These are phyloP conservation scores for Hydrangea macrophylla DNA, from an alignment of 148 eudicot genomes.

Conservation along the genomic window DNA sequence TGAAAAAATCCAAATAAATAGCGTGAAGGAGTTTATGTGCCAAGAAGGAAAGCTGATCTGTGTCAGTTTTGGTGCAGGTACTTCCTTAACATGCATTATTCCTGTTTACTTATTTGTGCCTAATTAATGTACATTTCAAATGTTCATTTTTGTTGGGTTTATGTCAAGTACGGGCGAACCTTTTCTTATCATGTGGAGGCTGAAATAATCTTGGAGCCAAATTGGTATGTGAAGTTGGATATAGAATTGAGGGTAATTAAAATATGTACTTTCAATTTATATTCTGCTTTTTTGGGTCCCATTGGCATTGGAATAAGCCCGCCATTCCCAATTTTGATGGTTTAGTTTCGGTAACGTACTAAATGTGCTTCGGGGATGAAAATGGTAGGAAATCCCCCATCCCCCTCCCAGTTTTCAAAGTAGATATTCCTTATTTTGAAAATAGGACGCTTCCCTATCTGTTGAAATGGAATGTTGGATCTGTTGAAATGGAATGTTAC, in stretches of 20 bases:
- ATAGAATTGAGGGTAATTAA: not conserved
- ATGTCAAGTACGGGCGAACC: not conserved
- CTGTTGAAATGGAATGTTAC: no score
- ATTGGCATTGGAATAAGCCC: not conserved
- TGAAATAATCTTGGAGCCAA: not conserved
- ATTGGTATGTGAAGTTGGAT: not conserved
- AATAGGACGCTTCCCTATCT: no score
- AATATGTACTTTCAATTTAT: not conserved
- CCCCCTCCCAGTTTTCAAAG: not conserved
- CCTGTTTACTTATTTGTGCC: not conserved
- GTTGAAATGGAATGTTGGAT: no score
- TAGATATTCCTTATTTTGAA: not conserved
- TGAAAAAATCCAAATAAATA: conserved; percentile 50
- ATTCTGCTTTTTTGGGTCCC: not conserved
- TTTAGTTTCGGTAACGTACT: not conserved
- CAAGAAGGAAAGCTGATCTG: conserved; percentile 80
- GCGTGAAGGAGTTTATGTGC: conserved; percentile 74
- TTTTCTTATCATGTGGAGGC: not conserved
- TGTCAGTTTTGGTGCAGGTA: conserved; percentile 84
- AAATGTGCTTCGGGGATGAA: not conserved
- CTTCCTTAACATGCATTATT: not conserved
- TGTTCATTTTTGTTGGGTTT: not conserved
- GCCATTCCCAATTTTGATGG: not conserved
- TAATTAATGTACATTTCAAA: not conserved
- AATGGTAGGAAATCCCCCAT: not conserved